Evolutionary conservation across 495 filamentous ascomycete genomes (phyloP).

Genomic region (Delitschia confertaspora): DNA sequence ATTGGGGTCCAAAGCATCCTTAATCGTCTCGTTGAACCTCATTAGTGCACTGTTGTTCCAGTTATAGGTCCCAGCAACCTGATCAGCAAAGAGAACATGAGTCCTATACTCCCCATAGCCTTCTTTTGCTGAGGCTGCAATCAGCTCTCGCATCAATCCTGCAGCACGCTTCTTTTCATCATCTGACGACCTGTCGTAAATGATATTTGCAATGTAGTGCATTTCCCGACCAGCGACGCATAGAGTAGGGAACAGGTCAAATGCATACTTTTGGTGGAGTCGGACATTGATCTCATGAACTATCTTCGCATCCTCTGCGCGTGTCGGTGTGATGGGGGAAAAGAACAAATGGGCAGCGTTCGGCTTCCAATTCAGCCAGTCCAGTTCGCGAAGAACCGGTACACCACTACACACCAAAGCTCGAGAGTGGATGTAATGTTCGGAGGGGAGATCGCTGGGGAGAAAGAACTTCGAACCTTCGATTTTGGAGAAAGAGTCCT

Average conservation of each 20-base stretch:
- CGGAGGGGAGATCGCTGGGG: conserved; percentile 34
- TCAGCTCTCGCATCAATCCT: conserved; percentile 39
- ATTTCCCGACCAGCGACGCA: conserved; percentile 47
- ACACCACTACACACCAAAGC: conserved; percentile 41
- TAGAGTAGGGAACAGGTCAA: conserved; percentile 48
- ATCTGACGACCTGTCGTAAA: conserved; percentile 43
- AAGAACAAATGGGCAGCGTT: conserved; percentile 51
- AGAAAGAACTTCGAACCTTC: conserved; percentile 40
- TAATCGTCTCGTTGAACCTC: conserved; percentile 45
- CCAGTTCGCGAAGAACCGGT: conserved; percentile 43
- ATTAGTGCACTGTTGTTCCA: conserved; percentile 2
- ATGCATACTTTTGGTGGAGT: conserved; percentile 36
- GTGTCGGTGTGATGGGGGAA: conserved; percentile 46
- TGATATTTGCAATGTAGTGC: conserved; percentile 50
- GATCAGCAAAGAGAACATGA: conserved; percentile 49
- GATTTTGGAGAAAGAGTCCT: conserved; percentile 40
- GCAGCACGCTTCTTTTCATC: conserved; percentile 35
- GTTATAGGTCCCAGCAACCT: conserved; percentile 49
- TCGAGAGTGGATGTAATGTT: conserved; percentile 26
- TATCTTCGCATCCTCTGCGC: conserved; percentile 42
- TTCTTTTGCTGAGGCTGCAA: conserved; percentile 39
- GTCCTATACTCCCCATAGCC: conserved; percentile 53
- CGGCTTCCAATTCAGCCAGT: conserved; percentile 50
- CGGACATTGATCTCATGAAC: conserved; percentile 40
- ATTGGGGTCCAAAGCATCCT: conserved; percentile 52